phyloP scores from a whole-genome alignment of 2,329 filamentous ascomycete species.

The Alternaria sp. region DNA sequence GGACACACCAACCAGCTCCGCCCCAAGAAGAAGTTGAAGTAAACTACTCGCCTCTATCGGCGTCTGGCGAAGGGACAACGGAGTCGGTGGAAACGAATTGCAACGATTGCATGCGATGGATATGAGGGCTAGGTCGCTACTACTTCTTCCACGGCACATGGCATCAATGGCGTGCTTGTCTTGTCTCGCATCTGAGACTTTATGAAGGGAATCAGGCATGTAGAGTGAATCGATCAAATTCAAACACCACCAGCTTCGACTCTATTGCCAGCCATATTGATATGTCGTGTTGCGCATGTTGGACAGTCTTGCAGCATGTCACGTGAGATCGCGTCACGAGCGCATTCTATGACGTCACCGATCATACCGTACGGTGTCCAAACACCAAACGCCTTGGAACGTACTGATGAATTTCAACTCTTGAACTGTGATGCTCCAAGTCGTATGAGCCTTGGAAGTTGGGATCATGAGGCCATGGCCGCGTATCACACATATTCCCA shows the following conservation, averaged over 20 bases:
- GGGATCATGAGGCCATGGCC: rapidly evolving
- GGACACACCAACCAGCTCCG: conserved; percentile 99
- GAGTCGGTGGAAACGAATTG: conserved; percentile 38
- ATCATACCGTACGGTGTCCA: neutral
- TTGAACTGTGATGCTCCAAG: neutral
- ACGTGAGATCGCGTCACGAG: conserved; percentile 13
- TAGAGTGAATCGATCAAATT: conserved; percentile 46
- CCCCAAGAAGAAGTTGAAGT: conserved; percentile 99
- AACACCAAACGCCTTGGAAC: neutral
- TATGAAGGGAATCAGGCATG: conserved; percentile 36
- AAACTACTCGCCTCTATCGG: conserved; percentile 55
- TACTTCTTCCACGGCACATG: conserved; percentile 26
- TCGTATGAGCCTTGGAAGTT: neutral
- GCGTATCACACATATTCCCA: neutral
- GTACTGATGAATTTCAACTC: neutral
- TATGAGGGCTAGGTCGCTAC: conserved; percentile 34
- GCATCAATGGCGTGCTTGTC: conserved; percentile 32
- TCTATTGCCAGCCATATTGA: neutral
- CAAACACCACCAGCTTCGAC: conserved; percentile 22
- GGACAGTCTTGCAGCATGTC: neutral
- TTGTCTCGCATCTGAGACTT: conserved; percentile 33
- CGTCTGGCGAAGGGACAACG: conserved; percentile 39
- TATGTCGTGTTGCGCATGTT: neutral
- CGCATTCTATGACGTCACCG: conserved; percentile 7
- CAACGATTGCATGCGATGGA: conserved; percentile 41